These are phyloP conservation scores for Glomus cerebriforme DNA, from an alignment of 192 early-diverging fungal genomes.

Conservation along the genomic window DNA sequence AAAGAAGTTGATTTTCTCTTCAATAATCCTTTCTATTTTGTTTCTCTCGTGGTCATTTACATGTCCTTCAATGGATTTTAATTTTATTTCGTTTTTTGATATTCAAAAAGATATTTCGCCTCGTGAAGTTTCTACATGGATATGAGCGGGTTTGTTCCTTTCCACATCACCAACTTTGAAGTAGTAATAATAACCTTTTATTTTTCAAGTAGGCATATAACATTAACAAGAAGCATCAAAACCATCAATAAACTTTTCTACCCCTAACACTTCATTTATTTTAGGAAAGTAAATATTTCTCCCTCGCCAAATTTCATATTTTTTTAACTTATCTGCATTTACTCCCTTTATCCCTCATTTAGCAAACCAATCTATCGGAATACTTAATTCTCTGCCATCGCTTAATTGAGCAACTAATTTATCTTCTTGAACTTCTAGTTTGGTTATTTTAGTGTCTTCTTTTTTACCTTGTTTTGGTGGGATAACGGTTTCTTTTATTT, in stretches of 20 bases:
- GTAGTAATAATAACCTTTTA: neutral
- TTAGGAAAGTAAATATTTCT: neutral
- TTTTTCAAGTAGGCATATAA: neutral
- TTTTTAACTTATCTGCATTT: neutral
- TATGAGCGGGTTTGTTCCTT: too few species aligned
- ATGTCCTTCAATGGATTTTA: too few species aligned
- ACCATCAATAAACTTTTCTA: neutral
- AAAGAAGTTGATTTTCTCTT: too few species aligned
- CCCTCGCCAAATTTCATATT: neutral
- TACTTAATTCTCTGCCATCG: neutral
- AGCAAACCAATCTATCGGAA: conserved; percentile 2
- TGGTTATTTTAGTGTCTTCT: too few species aligned
- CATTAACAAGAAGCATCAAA: neutral
- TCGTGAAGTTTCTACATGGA: too few species aligned
- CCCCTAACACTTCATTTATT: neutral
- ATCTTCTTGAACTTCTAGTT: neutral
- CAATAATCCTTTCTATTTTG: too few species aligned
- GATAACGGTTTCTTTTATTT: too few species aligned
- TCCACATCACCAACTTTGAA: too few species aligned
- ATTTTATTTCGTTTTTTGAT: too few species aligned
- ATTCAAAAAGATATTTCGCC: too few species aligned
- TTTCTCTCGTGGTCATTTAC: too few species aligned
- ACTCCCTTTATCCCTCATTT: neutral
- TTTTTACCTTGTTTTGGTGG: too few species aligned
- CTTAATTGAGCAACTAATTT: neutral